Percentiles rank a stretch among this genome's conserved stretches.
phyloP scores from a whole-genome alignment of 257 asterid species.

The Hygrophila difformis region DNA sequence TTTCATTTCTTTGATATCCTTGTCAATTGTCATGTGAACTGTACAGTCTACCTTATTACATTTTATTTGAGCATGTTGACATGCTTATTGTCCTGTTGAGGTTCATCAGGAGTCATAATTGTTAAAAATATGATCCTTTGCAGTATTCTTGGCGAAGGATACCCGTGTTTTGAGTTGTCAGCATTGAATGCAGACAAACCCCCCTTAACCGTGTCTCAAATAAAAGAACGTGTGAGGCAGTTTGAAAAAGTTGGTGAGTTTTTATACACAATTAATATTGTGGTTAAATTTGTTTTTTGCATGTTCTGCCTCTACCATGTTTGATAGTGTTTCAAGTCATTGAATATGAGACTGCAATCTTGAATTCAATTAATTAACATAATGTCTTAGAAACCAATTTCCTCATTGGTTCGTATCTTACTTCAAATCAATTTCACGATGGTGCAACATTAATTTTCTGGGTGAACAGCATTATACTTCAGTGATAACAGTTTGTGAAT shows the following conservation, averaged over 20 bases:
- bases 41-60: too few species aligned
- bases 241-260: constrained; percentile 80
- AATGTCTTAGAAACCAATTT: too few species aligned
- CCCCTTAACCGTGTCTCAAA: constrained; percentile 60
- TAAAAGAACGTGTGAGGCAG: constrained; percentile 71
- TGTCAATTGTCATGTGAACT: too few species aligned
- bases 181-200: constrained; percentile 98
- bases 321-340: not conserved
- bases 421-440: too few species aligned
- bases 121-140: constrained; percentile 21
- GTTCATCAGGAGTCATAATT: constrained; percentile 7
- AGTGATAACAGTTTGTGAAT: too few species aligned
- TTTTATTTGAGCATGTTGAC: not conserved
- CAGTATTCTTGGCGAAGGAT: constrained; percentile 89
- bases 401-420: too few species aligned
- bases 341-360: not conserved
- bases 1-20: too few species aligned
- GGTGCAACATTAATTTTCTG: too few species aligned
- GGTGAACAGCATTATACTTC: too few species aligned
- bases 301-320: too few species aligned
- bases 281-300: constrained; percentile 8
- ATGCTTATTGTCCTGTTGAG: constrained; percentile 11
- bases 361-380: too few species aligned
- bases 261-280: too few species aligned
- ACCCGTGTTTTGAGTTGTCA: constrained; percentile 90